Base-by-base conservation (phyloP, 1,284 basidiomycete species). In the Inonotus hispidus region DNA sequence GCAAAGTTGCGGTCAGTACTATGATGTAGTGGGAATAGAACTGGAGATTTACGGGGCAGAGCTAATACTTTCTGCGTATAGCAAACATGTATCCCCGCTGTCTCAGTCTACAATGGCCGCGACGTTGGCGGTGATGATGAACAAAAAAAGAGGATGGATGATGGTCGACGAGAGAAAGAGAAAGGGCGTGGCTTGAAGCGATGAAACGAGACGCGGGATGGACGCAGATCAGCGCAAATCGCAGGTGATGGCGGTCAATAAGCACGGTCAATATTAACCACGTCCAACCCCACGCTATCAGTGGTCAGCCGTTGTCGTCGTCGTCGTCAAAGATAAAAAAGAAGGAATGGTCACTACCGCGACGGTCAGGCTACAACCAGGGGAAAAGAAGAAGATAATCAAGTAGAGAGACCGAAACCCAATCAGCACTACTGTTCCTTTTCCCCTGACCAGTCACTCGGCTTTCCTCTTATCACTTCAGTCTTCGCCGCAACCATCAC, bases 151-250 rank as follows among this genome's bases (percentile, higher is more conserved):
- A 53, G 21, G 49, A 41, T 27, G 3, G 56, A 41, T 58, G 27
- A 47, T 59, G 49, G 46, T 32, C 39, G 29, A 35, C 16, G 50
- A 52, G 37, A 60, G 50, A 39, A 53, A 56, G 23, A 60, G 27
- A 60, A 41, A 37, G 0, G 23, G 35, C 13, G 52, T 23, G 21
- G n/a, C 25, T 14, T 54, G 23, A 49, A 49, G 47, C 19, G 50
- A 52, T 19, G 50, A 27, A 25, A 52, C 25, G 10, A 23, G 50
- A 14, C 8, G 50, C 32, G 5, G 25, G n/a, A 35, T 52, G 27
- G 32, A 50, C 27, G 50, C 50, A 32, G 50, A 52, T 52, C 50
- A 32, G 29, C 11, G 50, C 50, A 37, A 35, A 52, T 52, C 50
- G 27, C 32, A 35, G 27, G 4, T 32, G 32, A 8, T 32, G 8